Evolutionary conservation across 2,329 filamentous ascomycete genomes (phyloP), one percentile per base, ranked within the genome.

Genomic region (Epichloe sp.): DNA sequence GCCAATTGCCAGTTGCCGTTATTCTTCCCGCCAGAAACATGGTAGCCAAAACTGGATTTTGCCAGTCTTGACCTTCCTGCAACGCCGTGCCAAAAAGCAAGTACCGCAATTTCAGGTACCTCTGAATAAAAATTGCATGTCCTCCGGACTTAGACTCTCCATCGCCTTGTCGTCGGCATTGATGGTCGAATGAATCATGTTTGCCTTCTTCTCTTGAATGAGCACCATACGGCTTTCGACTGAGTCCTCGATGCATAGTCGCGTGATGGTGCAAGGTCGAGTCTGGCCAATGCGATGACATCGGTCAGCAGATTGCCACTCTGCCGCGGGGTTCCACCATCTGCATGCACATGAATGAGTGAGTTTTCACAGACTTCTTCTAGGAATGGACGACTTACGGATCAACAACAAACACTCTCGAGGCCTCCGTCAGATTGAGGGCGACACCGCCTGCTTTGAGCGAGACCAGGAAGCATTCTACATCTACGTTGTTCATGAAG

Each of bases 241-340:
- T 1, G 88, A 95, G 65, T 98, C 93, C 65, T 98, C 91, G 55
- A 98, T 96, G 63, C 89, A 94, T 11, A 98, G 79, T 31, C 93
- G 83, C 1, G 90, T 97, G 60, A 98, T 95, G 37, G 88, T 88
- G 65, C 93, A 97, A 31, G 91, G 91, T 7, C 93, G 85, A 45
- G 83, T 87, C 71, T 98, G 93, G 35, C 93, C 93, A 59, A 97
- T 98, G 51, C 93, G 89, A 69, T 97, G 93, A 63, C 86, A 89
- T 57, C 87, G 80, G 65, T 98, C 93, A 3, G 93, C 93, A 55
- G 86, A 93, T 69, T 98, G 93, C 93, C 93, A 98, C 70, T 98
- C 93, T 0, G 91, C 91, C n/a, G 90, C 90, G n/a, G 93, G 93
- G 59, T 97, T 97, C 93, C 93, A 98, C 93, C 93, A 97, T 59